These are phyloP conservation scores for Rubia peregrina DNA, from an alignment of 305 asterid species.

Conservation along the genomic window DNA sequence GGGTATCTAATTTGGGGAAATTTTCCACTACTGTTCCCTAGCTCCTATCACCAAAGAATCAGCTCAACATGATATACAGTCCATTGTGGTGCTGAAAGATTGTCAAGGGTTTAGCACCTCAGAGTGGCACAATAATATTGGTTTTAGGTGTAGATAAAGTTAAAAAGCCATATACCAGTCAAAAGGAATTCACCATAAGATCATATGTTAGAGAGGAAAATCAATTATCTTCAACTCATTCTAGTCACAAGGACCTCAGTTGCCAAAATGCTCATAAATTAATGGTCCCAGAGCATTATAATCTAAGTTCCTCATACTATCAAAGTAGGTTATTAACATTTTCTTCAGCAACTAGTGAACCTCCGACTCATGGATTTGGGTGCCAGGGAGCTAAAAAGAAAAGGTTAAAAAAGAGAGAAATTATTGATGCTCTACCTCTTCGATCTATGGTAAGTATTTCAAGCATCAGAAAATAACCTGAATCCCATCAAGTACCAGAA, in stretches of 20 bases:
- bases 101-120: background rate
- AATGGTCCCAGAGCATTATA: background rate
- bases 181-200: background rate
- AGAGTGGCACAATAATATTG: background rate
- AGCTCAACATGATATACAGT: background rate
- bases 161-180: background rate
- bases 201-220: background rate
- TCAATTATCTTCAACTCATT: background rate
- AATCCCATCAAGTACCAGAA: constrained; percentile 87
- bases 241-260: background rate
- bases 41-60: background rate
- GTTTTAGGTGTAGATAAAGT: background rate
- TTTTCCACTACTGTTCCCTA: background rate
- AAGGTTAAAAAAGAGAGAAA: background rate
- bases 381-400: background rate
- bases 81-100: background rate
- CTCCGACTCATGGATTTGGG: background rate
- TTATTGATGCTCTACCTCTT: background rate
- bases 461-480: constrained; percentile 44
- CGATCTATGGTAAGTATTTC: background rate
- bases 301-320: background rate
- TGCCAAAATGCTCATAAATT: background rate
- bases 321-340: background rate
- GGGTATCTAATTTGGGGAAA: background rate
- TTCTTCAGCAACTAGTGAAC: background rate